These are phyloP conservation scores for Serendipita sp. DNA, from an alignment of 768 basidiomycete genomes.

Conservation along the genomic window DNA sequence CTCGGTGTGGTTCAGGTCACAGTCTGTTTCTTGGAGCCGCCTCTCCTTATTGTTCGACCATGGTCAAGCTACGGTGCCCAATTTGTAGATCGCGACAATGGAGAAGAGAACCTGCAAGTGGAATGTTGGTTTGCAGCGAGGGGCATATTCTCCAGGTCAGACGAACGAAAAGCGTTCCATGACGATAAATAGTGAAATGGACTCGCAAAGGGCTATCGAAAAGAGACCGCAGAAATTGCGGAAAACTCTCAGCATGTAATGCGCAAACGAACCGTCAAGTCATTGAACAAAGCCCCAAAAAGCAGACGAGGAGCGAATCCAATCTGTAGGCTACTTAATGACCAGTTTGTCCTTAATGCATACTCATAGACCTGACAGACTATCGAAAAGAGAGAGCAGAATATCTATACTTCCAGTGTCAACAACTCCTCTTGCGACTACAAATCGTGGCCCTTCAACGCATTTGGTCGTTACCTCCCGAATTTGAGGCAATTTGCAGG, in stretches of 20 bases:
- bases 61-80: slow-evolving; percentile 40
- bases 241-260: slow-evolving; percentile 51
- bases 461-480: slow-evolving; percentile 57
- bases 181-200: slow-evolving; percentile 22
- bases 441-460: slow-evolving; percentile 46
- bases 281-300: background rate
- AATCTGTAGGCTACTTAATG: background rate
- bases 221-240: slow-evolving; percentile 47
- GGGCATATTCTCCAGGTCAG: slow-evolving; percentile 78
- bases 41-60: background rate
- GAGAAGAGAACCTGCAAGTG: slow-evolving; percentile 72
- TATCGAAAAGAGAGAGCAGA: slow-evolving; percentile 69
- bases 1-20: background rate
- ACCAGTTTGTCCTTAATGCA: background rate
- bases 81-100: slow-evolving; percentile 74
- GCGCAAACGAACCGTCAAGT: slow-evolving; percentile 33
- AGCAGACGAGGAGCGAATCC: background rate
- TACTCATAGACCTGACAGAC: slow-evolving; percentile 29
- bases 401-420: slow-evolving; percentile 68
- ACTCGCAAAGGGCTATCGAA: slow-evolving; percentile 64
- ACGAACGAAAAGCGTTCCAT: background rate
- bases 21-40: background rate
- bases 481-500: slow-evolving; percentile 72
- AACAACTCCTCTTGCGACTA: slow-evolving; percentile 65
- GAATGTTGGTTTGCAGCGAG: slow-evolving; percentile 73